A percentile compares a stretch with the other conserved stretches of the same genome.
phyloP scores from a whole-genome alignment of 768 basidiomycete genomes.

The Lentinula raphanica region DNA sequence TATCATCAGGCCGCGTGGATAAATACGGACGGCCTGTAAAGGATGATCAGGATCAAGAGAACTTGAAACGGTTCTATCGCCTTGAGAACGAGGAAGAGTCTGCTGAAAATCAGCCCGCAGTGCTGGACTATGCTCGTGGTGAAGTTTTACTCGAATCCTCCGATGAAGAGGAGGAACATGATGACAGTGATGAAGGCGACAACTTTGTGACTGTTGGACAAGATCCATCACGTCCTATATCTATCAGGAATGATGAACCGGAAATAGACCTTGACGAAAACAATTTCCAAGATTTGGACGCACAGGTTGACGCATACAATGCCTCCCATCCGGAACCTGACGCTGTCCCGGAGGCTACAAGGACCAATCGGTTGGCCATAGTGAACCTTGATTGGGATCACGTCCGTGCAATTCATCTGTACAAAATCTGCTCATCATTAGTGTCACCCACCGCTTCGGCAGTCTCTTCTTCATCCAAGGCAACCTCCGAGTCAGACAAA shows the following conservation, averaged over 20 bases:
- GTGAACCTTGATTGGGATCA: conserved; percentile 99
- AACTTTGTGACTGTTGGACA: conserved; percentile 47
- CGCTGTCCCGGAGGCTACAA: conserved; percentile 31
- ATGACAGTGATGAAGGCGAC: conserved; percentile 31
- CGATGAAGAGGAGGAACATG: conserved; percentile 55
- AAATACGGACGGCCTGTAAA: conserved; percentile 82
- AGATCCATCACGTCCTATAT: conserved; percentile 37
- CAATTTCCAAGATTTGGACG: conserved; percentile 64
- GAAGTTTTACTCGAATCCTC: conserved; percentile 85
- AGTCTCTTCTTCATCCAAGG: conserved; percentile 21
- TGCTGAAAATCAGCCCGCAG: conserved; percentile 26
- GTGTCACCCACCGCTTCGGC: conserved; percentile 56
- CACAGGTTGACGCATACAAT: conserved; percentile 62
- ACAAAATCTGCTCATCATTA: conserved; percentile 87
- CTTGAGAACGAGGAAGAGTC: conserved; percentile 45
- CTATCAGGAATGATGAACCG: conserved; percentile 33
- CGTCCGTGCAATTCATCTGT: conserved; percentile 83
- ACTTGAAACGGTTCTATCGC: conserved; percentile 76
- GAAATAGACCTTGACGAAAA: conserved; percentile 83
- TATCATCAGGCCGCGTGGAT: conserved; percentile 60
- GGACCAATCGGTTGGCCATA: conserved; percentile 72
- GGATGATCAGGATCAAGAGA: conserved; percentile 66
- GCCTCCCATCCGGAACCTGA: conserved; percentile 43
- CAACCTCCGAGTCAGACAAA: conserved; percentile 13
- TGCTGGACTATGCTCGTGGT: conserved; percentile 86